phyloP scores from a whole-genome alignment of 805 yeast genomes.

The Sugiyamaella lignohabitans region DNA sequence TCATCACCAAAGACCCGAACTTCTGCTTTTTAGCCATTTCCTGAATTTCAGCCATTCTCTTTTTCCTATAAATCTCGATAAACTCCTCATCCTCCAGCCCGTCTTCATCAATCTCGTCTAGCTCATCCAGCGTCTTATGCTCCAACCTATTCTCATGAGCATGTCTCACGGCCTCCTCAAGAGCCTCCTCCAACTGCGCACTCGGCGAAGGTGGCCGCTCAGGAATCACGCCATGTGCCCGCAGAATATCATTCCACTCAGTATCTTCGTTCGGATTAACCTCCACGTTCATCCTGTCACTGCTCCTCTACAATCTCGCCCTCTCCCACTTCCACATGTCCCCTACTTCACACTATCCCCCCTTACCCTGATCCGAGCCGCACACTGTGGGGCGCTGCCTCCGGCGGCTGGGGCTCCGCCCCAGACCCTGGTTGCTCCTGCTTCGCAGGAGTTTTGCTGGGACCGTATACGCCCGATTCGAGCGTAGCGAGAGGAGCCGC shows the following conservation, averaged over 20 bases:
- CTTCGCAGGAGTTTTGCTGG: no score
- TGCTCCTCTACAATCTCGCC: no score
- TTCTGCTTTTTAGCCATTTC: constrained; percentile 47
- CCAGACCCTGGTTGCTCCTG: neutral
- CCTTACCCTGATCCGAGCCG: no score
- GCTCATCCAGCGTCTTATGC: constrained; percentile 66
- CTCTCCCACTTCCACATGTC: no score
- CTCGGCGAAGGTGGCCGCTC: constrained; percentile 87
- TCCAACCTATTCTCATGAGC: constrained; percentile 84
- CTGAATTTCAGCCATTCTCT: constrained; percentile 69
- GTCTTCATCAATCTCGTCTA: constrained; percentile 84
- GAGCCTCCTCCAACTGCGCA: constrained; percentile 76
- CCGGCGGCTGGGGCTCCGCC: neutral
- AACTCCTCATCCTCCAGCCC: constrained; percentile 81
- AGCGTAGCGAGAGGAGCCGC: no score
- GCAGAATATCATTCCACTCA: constrained; percentile 95
- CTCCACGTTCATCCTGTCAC: constrained; percentile 48
- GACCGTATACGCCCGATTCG: no score
- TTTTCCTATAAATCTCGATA: constrained; percentile 64
- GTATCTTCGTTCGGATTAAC: constrained; percentile 96
- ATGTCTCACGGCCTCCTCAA: constrained; percentile 69
- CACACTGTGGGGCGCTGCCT: neutral
- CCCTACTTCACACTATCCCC: no score
- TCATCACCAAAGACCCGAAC: constrained; percentile 71
- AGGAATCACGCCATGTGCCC: constrained; percentile 88